Percentiles rank a stretch among this genome's conserved stretches.
These are phyloP conservation scores for Aspergillus avenaceus DNA, from an alignment of 495 filamentous ascomycete genomes.

Conservation along the genomic window DNA sequence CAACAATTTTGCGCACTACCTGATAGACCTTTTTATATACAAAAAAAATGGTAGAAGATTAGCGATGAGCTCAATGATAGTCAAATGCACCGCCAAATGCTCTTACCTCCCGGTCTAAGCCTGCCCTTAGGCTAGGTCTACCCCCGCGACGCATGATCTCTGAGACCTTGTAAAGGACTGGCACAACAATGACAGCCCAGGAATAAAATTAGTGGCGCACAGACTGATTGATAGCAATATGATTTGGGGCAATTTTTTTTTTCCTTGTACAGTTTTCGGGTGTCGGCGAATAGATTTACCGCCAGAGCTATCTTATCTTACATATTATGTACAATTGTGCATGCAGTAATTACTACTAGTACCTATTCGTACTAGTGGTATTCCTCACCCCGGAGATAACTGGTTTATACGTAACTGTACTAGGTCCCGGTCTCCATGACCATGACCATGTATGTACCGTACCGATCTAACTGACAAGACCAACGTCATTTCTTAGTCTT, in stretches of 20 bases:
- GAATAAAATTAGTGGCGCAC: neutral
- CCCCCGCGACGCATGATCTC: conserved; percentile 31
- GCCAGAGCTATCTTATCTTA: too few relatives aligned
- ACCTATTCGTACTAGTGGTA: too few relatives aligned
- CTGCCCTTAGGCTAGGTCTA: conserved; percentile 47
- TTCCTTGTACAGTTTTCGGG: conserved; percentile 17
- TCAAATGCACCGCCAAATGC: neutral
- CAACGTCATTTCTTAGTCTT: too few relatives aligned
- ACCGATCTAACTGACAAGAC: too few relatives aligned
- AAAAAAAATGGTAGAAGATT: conserved; percentile 6
- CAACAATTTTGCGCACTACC: conserved; percentile 66
- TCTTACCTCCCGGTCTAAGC: conserved; percentile 53
- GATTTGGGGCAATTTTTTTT: conserved; percentile 9
- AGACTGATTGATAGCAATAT: conserved; percentile 1
- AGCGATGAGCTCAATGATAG: neutral
- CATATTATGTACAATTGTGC: neutral
- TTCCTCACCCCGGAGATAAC: too few relatives aligned
- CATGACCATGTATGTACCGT: too few relatives aligned
- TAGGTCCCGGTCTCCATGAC: too few relatives aligned
- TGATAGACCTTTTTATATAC: conserved; percentile 63
- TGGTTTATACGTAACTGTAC: too few relatives aligned
- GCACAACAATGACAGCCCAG: neutral
- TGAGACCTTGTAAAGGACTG: neutral
- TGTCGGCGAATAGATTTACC: conserved; percentile 19
- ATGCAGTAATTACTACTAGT: neutral